Conservation (phyloP, 2,329 filamentous ascomycete genomes). For the Hypoxylon sp. region DNA sequence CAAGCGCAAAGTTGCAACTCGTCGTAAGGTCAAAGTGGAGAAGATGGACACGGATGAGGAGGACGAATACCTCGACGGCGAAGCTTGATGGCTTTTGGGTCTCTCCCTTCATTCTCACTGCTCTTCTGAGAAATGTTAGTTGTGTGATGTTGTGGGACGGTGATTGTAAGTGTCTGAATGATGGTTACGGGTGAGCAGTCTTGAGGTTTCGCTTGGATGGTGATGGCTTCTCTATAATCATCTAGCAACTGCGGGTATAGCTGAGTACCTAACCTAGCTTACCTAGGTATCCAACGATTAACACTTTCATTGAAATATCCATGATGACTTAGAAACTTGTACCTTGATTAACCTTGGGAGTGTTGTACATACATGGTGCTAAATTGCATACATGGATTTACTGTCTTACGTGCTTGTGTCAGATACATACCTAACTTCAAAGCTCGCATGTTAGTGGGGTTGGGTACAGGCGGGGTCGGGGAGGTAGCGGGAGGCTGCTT, state of each 20-base stretch:
- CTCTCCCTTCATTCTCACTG: background rate
- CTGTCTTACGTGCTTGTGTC: background rate
- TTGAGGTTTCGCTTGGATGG: background rate
- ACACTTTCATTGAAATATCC: background rate
- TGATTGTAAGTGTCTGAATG: background rate
- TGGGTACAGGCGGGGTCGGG: background rate
- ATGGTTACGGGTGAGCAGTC: background rate
- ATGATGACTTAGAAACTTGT: background rate
- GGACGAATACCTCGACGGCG: background rate
- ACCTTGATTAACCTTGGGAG: background rate
- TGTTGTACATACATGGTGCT: background rate
- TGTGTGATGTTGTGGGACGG: background rate
- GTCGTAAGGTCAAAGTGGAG: background rate
- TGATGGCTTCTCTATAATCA: background rate
- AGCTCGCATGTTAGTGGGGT: background rate
- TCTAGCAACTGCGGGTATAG: background rate
- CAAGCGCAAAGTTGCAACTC: slow-evolving; percentile 5
- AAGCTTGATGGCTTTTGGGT: background rate
- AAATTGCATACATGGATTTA: no score
- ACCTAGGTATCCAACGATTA: background rate
- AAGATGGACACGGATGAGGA: slow-evolving; percentile 3
- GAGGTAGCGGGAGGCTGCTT: background rate
- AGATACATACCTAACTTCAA: background rate
- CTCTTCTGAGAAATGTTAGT: background rate
- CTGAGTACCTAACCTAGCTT: no score